Evolutionary conservation across 306 rosid genomes (phyloP).

Genomic region (Vicia sativa): DNA sequence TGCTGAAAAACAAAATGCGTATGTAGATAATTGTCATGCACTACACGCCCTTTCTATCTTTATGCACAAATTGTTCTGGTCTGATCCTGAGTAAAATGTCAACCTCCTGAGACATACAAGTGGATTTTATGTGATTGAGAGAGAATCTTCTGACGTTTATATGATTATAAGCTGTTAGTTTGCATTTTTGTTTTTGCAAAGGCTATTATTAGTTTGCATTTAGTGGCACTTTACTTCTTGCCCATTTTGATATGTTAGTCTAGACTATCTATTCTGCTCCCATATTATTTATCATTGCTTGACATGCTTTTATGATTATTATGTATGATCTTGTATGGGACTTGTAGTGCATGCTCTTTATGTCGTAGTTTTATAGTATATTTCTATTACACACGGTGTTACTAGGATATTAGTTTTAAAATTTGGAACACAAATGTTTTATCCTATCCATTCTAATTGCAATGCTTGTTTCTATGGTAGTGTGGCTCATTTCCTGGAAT

Average conservation of each 20-base stretch:
- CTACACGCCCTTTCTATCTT: constrained; percentile 16
- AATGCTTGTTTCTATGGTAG: constrained; percentile 47
- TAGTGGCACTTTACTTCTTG: constrained; percentile 7
- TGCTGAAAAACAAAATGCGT: background rate
- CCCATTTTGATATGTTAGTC: constrained; percentile 22
- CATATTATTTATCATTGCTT: constrained; percentile 20
- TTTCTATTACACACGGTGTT: constrained; percentile 30
- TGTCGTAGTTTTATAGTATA: constrained; percentile 16
- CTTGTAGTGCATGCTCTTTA: constrained; percentile 20
- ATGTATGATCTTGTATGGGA: background rate
- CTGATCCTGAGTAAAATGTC: constrained; percentile 20
- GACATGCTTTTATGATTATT: constrained; percentile 20
- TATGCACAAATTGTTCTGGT: background rate
- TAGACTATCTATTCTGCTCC: constrained; percentile 6
- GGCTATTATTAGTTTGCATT: constrained; percentile 17
- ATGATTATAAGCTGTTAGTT: constrained; percentile 16
- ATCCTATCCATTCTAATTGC: constrained; percentile 33
- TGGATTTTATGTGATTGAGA: constrained; percentile 19
- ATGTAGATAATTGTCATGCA: constrained; percentile 23
- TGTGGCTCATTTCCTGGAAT: constrained; percentile 98
- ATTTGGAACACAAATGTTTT: constrained; percentile 22
- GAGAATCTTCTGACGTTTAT: constrained; percentile 8
- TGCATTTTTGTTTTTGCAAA: background rate
- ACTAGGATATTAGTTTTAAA: constrained; percentile 1
- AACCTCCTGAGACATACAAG: constrained; percentile 24